Evolutionary conservation across 169 alveolate genomes (phyloP).

Genomic region (Neospora caninum): DNA sequence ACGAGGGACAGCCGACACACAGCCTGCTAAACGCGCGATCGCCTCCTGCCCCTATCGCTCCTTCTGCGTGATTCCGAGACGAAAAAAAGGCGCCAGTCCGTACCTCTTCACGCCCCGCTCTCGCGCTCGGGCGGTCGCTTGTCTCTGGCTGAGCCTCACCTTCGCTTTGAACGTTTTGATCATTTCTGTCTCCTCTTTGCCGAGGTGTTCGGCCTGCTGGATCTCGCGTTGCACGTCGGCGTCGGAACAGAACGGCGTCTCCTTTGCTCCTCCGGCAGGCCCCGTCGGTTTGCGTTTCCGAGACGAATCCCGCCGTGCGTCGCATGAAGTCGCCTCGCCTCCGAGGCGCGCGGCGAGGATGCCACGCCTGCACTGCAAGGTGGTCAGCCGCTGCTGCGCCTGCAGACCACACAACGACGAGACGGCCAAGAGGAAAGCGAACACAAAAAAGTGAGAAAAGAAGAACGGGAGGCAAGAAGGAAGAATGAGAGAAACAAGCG

Average conservation of each 20-base stretch:
- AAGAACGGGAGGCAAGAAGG: too few species aligned
- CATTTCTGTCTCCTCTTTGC: neutral
- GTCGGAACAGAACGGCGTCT: neutral
- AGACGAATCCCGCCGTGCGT: neutral
- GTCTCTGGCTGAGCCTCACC: neutral
- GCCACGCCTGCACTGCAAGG: constrained; percentile 10
- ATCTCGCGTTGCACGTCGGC: neutral
- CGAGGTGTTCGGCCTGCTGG: neutral
- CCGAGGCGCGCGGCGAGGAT: neutral
- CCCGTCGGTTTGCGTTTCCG: neutral
- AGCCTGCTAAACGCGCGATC: too few species aligned
- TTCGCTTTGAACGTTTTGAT: neutral
- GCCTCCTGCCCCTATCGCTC: too few species aligned
- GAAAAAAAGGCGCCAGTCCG: too few species aligned
- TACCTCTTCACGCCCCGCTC: too few species aligned
- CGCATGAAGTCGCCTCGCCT: neutral
- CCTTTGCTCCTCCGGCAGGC: neutral
- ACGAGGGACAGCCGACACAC: too few species aligned
- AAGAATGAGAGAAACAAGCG: too few species aligned
- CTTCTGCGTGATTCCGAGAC: too few species aligned
- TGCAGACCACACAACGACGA: neutral
- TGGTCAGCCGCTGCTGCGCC: neutral
- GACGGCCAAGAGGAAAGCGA: neutral
- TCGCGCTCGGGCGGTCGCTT: too few species aligned
- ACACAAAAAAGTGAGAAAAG: too few species aligned